Base-by-base conservation (phyloP, 1,284 basidiomycete species). In the Puccinia coronata region DNA sequence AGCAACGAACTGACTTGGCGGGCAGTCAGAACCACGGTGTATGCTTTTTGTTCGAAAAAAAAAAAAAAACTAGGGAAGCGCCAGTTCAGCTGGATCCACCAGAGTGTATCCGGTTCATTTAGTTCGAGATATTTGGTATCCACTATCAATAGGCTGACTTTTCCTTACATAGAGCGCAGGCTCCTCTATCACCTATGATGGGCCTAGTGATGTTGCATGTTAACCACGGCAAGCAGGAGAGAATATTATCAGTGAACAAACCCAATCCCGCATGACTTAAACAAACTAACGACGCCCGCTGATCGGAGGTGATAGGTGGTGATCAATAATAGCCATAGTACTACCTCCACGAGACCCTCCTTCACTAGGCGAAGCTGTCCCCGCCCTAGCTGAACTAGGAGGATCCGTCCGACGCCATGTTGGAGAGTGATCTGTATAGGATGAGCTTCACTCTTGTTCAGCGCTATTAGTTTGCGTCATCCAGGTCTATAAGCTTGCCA, bases 181-280 rank as follows among this genome's bases (percentile, higher is more conserved):
- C 4, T 59, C 57, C 57, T 59, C n/a, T 25, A 63, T 2, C 34
- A 39, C 59, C 18, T 63, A 18, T 39, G 34, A 39, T 63, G 59
- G 14, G 28, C 18, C 57, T 63, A 63, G 39, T n/a, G 59, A 63
- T 39, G 59, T 39, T 63, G 59, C 59, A 63, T 63, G 28, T 39
- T 36, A 63, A 6, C 14, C 36, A 6, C 14, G 36, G 18, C 59
- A 39, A 25, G 25, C 20, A 63, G 59, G 1, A 36, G 18, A 51
- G 20, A 51, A 23, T 14, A 63, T n/a, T 63, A n/a, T 31, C 34
- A n/a, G 34, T 63, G 12, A 39, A 63, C 34, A 4, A 39, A 16
- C 5, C 3, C 36, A 39, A 20, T 11, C 49, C 49, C 4, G 49
- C 20, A 63, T 36, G 43, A 47, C 43, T 47, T 39, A 63, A 63